Percentiles rank a stretch among this genome's conserved stretches.
Evolutionary conservation across 257 asterid species (phyloP).

Genomic region (Primulina eburnea): DNA sequence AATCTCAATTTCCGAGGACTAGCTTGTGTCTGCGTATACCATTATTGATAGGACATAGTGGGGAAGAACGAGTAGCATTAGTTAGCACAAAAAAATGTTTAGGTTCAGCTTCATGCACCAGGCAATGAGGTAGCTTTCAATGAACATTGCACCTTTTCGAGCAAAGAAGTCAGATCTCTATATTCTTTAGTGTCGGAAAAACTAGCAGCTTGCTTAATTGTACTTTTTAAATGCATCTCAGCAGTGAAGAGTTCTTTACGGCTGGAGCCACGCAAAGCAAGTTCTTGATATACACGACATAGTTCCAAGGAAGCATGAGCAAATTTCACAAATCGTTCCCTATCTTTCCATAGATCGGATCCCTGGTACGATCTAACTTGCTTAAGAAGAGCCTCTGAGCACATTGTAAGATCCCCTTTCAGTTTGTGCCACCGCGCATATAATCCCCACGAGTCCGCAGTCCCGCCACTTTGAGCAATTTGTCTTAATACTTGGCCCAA

Average conservation of each 20-base stretch:
- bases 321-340: conserved; percentile 67
- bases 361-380: conserved; percentile 92
- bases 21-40: not conserved
- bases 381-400: conserved; percentile 88
- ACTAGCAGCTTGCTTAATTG: conserved; percentile 62
- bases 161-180: conserved; percentile 53
- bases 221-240: conserved; percentile 84
- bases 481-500: conserved; percentile 63
- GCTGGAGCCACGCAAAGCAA: conserved; percentile 42
- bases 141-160: conserved; percentile 58
- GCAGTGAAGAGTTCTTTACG: conserved; percentile 69
- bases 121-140: conserved; percentile 34
- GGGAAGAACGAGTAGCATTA: not conserved
- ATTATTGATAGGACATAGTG: not conserved
- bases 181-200: conserved; percentile 56
- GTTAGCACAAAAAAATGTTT: not conserved
- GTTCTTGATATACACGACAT: conserved; percentile 64
- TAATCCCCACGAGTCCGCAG: conserved; percentile 72
- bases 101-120: conserved; percentile 28
- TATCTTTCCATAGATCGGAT: conserved; percentile 77
- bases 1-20: no score
- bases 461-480: conserved; percentile 64
- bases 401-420: conserved; percentile 84
- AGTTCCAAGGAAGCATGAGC: conserved; percentile 81
- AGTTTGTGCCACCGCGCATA: conserved; percentile 86